These are phyloP conservation scores for Tylopilus balloui DNA, from an alignment of 768 basidiomycete species.

Conservation along the genomic window DNA sequence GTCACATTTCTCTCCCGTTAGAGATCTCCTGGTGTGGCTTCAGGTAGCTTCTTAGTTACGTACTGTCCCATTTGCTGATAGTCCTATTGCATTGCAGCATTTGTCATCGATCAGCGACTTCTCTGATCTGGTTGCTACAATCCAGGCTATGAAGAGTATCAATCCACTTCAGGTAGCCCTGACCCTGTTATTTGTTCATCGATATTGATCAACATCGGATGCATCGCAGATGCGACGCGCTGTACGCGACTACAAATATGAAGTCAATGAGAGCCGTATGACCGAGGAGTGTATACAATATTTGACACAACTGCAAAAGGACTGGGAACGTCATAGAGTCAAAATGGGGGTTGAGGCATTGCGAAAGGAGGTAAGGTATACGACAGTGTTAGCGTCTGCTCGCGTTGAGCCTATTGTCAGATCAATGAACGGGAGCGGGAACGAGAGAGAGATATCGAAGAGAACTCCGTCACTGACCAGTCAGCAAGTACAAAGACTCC, in stretches of 20 bases:
- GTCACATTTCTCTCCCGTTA: slow-evolving; percentile 78
- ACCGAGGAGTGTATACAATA: slow-evolving; percentile 95
- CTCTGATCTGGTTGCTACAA: slow-evolving; percentile 80
- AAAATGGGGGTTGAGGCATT: slow-evolving; percentile 82
- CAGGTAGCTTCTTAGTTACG: slow-evolving; percentile 46
- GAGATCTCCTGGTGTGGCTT: slow-evolving; percentile 81
- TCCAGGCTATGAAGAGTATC: slow-evolving; percentile 79
- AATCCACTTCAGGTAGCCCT: slow-evolving; percentile 82
- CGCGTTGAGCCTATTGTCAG: slow-evolving; percentile 32
- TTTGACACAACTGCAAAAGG: slow-evolving; percentile 89
- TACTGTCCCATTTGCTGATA: neutral
- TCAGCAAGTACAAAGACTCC: slow-evolving; percentile 30
- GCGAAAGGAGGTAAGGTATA: slow-evolving; percentile 63
- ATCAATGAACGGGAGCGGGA: slow-evolving; percentile 67
- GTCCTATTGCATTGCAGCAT: slow-evolving; percentile 43
- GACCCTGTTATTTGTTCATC: neutral
- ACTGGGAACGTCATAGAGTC: slow-evolving; percentile 92
- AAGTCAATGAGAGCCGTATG: slow-evolving; percentile 90
- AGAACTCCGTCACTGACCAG: slow-evolving; percentile 37
- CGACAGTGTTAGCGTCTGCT: neutral
- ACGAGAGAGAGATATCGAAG: slow-evolving; percentile 33
- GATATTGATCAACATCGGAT: neutral
- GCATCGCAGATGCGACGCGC: slow-evolving; percentile 78
- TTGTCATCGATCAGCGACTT: slow-evolving; percentile 87
- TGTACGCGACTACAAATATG: slow-evolving; percentile 88